phyloP scores from a whole-genome alignment of 129 eudicot species.

The Kitagawia praeruptora region DNA sequence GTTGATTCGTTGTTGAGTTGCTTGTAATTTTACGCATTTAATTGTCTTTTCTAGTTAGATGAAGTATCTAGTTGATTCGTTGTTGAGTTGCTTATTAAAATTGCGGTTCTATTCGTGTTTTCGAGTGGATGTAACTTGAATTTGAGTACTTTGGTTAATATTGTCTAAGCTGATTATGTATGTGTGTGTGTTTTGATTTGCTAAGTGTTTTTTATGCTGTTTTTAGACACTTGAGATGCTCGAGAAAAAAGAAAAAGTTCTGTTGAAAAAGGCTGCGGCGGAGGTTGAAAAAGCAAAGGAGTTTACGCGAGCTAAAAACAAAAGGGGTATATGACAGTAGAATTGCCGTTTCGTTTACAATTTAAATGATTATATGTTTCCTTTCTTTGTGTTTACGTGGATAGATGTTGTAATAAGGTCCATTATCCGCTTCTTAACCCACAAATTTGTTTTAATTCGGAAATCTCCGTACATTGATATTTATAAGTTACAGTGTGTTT shows the following conservation, averaged over 20 bases:
- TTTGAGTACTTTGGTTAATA: too few relatives aligned
- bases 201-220: not conserved
- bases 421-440: not conserved
- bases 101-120: not conserved
- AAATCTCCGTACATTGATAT: not conserved
- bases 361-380: not conserved
- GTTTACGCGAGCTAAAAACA: constrained; percentile 33
- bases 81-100: too few relatives aligned
- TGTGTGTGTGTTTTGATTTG: not conserved
- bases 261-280: constrained; percentile 36
- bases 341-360: not conserved
- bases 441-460: not conserved
- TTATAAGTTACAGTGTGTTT: not conserved
- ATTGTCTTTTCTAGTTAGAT: not conserved
- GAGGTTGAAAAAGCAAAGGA: constrained; percentile 45
- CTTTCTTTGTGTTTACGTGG: not conserved
- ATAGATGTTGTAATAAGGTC: not conserved
- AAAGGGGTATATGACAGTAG: constrained; percentile 26
- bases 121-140: not conserved
- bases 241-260: constrained; percentile 40
- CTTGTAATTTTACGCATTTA: not conserved
- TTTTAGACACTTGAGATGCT: constrained; percentile 38
- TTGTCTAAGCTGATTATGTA: not conserved
- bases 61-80: too few relatives aligned
- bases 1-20: not conserved